Base-by-base conservation (phyloP, 2,329 filamentous ascomycete species). In the Penicillium aurantiogriseum region DNA sequence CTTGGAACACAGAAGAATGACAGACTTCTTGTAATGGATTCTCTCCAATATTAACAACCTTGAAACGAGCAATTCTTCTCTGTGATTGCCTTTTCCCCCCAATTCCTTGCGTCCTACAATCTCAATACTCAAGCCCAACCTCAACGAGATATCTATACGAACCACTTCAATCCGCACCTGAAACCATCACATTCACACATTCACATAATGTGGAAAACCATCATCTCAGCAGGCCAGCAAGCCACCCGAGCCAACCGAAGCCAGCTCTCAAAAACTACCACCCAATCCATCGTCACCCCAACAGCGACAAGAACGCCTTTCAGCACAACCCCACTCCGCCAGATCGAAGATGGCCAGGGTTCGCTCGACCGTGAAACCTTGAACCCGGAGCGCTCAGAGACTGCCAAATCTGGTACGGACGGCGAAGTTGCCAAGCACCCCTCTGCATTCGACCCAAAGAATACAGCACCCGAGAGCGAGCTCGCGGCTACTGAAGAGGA, bases 361-460 rank as follows among this genome's bases (percentile, higher is more conserved):
- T 44, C 51, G 36, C 59, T 54, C 19, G 81, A 87, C 69, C 83
- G 85, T 51, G 81, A 88, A 61, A 80, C 81, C 3, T 80, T 95
- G 35, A 84, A 88, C 57, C 85, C 88, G 0, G 80, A 84, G 35
- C 75, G 82, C 2, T 85, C 82, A 53, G 90, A 95, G 70, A 85
- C 87, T 74, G 84, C 85, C 56, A 85, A 88, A 69, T 86, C 85
- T 49, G 88, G 85, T 4, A 84, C 84, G 0, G 90, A 86, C 63
- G 77, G 86, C 45, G 80, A 83, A 13, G 81, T 86, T 0, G 80
- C 82, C 0, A 77, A 81, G 31, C 77, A 83, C 56, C 80, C 86
- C 42, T 82, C 86, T 0, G 88, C 91, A 1, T 95, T 90, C 74
- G 82, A 91, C 69, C 85, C 86, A 0, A 74, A 80, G 54, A 84